Conservation (phyloP, 2,329 filamentous ascomycete genomes). For the Talaromyces sp. region DNA sequence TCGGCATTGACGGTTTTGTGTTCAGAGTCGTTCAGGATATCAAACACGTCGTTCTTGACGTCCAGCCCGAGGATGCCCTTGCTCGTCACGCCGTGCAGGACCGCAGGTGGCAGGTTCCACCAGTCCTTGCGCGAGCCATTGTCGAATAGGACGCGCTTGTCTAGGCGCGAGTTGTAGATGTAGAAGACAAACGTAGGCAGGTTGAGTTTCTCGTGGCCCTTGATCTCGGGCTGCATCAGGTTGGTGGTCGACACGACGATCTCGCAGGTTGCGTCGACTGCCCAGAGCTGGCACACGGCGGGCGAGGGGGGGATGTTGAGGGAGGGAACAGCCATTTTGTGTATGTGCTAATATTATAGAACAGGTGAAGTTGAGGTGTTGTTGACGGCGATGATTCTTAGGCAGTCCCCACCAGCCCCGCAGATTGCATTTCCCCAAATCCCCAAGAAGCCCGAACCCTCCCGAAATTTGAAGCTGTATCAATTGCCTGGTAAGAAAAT, state of each 20-base stretch:
- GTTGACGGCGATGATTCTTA: background rate
- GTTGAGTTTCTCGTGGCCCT: constrained; percentile 19
- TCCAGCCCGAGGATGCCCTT: constrained; percentile 18
- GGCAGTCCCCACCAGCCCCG: background rate
- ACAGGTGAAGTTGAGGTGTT: background rate
- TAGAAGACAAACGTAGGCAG: constrained; percentile 19
- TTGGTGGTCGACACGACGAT: constrained; percentile 15
- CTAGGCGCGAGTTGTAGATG: constrained; percentile 15
- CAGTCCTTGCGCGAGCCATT: constrained; percentile 27
- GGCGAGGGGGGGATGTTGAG: constrained; percentile 14
- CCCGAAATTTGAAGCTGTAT: too few relatives aligned
- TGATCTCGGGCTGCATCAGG: constrained; percentile 17
- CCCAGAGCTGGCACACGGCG: constrained; percentile 14
- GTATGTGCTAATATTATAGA: background rate
- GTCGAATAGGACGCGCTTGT: constrained; percentile 23
- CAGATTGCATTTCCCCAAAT: background rate
- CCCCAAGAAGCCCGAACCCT: too few relatives aligned
- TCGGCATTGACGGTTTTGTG: constrained; percentile 18
- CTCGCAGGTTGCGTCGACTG: constrained; percentile 18
- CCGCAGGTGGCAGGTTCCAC: constrained; percentile 21
- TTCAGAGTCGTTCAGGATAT: constrained; percentile 25
- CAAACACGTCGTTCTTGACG: constrained; percentile 23
- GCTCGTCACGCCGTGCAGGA: constrained; percentile 14
- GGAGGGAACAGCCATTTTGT: background rate
- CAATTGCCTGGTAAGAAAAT: background rate